phyloP scores from a whole-genome alignment of 2,329 filamentous ascomycete genomes.

The Neofusicoccum ribis region DNA sequence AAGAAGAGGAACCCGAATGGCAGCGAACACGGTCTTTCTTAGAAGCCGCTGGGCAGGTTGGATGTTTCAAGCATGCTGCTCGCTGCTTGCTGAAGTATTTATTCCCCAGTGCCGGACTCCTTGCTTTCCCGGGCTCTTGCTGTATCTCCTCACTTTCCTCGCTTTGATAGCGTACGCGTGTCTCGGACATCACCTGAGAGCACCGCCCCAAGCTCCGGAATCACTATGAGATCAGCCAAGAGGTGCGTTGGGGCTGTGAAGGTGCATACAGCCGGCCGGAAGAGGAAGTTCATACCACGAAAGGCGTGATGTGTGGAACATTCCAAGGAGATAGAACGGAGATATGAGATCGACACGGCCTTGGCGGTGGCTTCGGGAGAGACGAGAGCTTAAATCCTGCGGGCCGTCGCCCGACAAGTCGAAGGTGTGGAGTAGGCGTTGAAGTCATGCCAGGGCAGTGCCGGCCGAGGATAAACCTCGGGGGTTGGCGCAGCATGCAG shows the following conservation, averaged over 20 bases:
- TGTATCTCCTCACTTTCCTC: not conserved
- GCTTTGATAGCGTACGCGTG: not conserved
- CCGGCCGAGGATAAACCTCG: not conserved
- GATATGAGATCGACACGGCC: not conserved
- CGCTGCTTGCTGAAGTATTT: not conserved
- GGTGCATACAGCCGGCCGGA: not conserved
- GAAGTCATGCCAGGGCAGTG: not conserved
- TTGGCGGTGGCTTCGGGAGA: not conserved
- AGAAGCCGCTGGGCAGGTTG: not conserved
- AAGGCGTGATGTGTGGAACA: not conserved
- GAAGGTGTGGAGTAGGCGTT: not conserved
- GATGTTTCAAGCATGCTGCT: not conserved
- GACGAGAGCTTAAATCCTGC: not conserved
- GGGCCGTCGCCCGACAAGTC: not conserved
- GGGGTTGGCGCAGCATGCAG: no score
- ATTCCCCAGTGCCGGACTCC: not conserved
- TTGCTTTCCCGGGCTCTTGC: not conserved
- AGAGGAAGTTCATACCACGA: not conserved
- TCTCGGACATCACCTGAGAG: no score
- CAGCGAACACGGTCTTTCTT: not conserved
- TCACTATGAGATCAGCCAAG: no score
- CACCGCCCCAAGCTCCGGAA: no score
- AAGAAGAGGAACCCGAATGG: no score
- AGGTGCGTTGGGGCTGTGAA: no score
- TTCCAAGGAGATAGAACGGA: not conserved